Percentiles rank a stretch among this genome's conserved stretches.
Evolutionary conservation across 352 stramenopile genomes (phyloP).

Genomic region (Globisporangium lucens): DNA sequence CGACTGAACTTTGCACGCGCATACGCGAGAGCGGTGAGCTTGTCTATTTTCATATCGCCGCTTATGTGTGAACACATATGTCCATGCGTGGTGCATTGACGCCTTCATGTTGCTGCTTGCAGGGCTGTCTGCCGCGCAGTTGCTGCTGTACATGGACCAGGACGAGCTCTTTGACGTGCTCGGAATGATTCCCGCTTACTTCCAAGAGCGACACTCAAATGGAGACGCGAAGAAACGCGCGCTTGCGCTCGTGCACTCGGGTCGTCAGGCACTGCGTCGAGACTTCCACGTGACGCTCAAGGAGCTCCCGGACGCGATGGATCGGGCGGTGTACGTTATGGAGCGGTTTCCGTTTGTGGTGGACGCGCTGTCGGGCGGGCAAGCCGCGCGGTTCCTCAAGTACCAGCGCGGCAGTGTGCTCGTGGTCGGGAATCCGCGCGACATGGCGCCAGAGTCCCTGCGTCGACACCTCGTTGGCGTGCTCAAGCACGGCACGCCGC

Average conservation of each 20-base stretch:
- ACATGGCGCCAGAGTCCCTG: constrained; percentile 68
- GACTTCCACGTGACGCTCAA: constrained; percentile 64
- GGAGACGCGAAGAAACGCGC: constrained; percentile 16
- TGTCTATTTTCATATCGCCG: too few relatives aligned
- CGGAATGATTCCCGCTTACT: not conserved
- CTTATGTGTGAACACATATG: not conserved
- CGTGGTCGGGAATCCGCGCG: constrained; percentile 62
- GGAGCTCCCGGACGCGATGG: constrained; percentile 81
- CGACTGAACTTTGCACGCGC: constrained; percentile 6
- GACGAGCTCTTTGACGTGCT: constrained; percentile 19
- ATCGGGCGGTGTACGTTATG: constrained; percentile 79
- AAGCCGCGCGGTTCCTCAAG: constrained; percentile 81
- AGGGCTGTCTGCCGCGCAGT: constrained; percentile 22
- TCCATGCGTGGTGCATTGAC: not conserved
- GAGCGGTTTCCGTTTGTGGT: constrained; percentile 88
- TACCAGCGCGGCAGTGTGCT: constrained; percentile 88
- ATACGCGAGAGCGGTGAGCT: constrained; percentile 20
- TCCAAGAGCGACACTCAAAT: not conserved
- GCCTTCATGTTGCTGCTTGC: not conserved
- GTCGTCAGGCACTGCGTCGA: constrained; percentile 22
- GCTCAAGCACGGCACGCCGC: constrained; percentile 62
- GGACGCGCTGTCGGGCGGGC: constrained; percentile 59
- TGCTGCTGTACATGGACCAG: constrained; percentile 32
- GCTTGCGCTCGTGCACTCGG: constrained; percentile 20
- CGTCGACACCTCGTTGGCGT: constrained; percentile 70